These are phyloP conservation scores for Dioszegia aurantiaca DNA, from an alignment of 768 basidiomycete species.

Conservation along the genomic window DNA sequence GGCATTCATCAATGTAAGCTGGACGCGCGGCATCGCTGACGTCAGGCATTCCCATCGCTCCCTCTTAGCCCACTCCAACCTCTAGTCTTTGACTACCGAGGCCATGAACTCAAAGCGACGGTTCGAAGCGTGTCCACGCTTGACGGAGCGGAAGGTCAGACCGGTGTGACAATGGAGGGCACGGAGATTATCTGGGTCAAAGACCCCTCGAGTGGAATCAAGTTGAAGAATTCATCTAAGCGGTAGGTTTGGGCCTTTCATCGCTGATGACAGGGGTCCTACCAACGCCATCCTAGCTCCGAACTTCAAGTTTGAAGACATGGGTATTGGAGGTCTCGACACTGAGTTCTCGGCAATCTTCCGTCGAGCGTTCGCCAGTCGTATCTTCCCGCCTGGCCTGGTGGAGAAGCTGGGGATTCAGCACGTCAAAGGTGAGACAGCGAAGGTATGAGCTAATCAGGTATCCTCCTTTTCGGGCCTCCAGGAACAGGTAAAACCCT, in stretches of 20 bases:
- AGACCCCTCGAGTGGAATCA: constrained; percentile 73
- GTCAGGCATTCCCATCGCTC: constrained; percentile 66
- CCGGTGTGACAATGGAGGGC: constrained; percentile 81
- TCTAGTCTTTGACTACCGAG: constrained; percentile 82
- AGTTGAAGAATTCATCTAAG: constrained; percentile 85
- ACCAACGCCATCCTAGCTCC: constrained; percentile 94
- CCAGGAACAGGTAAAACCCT: constrained; percentile 98
- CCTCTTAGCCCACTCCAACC: constrained; percentile 68
- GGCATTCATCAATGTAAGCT: constrained; percentile 60
- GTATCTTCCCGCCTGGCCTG: constrained; percentile 94
- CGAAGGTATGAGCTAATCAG: constrained; percentile 52
- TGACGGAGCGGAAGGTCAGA: constrained; percentile 55
- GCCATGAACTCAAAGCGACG: constrained; percentile 70
- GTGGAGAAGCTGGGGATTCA: constrained; percentile 97
- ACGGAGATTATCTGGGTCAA: constrained; percentile 91
- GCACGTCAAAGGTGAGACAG: constrained; percentile 81
- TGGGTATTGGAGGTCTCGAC: constrained; percentile 98
- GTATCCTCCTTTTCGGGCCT: constrained; percentile 90
- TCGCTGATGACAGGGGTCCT: constrained; percentile 61
- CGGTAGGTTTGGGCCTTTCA: constrained; percentile 59
- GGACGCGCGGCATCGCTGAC: background rate
- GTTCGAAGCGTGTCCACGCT: constrained; percentile 66
- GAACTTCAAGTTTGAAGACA: constrained; percentile 99
- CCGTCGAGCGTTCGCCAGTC: constrained; percentile 94
- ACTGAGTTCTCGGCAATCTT: constrained; percentile 93